Conservation (phyloP, 163 green algal genomes). For the Volvox carteri region DNA sequence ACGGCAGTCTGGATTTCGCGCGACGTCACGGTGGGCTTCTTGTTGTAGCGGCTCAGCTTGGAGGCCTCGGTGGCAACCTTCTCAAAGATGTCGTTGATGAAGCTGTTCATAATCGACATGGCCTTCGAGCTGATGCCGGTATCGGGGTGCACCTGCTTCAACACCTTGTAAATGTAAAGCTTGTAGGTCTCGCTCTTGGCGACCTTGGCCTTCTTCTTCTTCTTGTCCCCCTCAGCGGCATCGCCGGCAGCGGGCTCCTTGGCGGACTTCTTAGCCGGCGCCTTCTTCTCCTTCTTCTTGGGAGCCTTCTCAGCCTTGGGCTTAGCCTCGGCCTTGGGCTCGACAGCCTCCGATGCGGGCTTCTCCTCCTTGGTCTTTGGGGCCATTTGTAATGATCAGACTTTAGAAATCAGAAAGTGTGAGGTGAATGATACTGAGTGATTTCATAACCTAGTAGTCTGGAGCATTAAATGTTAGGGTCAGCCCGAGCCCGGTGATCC, state of each 20-base stretch:
- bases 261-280: conserved; percentile 24
- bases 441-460: no score
- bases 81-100: no score
- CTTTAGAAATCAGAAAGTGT: no score
- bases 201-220: conserved; percentile 77
- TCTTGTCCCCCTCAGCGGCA: neutral
- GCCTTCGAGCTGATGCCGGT: no score
- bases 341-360: neutral
- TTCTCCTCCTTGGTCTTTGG: conserved; percentile 22
- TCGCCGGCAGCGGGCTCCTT: no score
- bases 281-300: conserved; percentile 36
- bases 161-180: no score
- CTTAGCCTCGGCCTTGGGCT: neutral
- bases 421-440: no score
- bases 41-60: conserved; percentile 67
- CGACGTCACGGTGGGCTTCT: neutral
- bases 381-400: conserved; percentile 14
- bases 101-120: no score
- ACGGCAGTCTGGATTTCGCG: conserved; percentile 89
- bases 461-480: no score
- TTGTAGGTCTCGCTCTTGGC: no score
- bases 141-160: no score
- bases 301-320: conserved; percentile 1
- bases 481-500: neutral
- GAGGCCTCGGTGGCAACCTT: no score